These are phyloP conservation scores for Plasmopara muralis DNA, from an alignment of 352 stramenopile genomes.

Conservation along the genomic window DNA sequence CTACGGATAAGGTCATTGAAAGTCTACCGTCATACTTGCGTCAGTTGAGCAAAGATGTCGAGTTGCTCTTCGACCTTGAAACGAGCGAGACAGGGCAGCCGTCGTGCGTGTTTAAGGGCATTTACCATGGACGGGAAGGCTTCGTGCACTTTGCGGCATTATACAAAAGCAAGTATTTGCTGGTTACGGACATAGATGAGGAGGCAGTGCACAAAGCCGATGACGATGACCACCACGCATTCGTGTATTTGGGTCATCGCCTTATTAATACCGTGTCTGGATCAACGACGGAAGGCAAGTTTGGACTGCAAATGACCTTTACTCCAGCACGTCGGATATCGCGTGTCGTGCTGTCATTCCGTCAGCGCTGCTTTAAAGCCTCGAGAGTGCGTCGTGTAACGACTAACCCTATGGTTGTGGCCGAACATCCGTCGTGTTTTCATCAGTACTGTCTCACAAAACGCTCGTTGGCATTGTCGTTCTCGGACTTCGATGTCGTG, in stretches of 20 bases:
- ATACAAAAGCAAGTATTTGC: constrained; percentile 74
- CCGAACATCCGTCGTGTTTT: constrained; percentile 71
- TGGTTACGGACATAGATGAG: constrained; percentile 48
- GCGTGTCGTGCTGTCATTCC: constrained; percentile 78
- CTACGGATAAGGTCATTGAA: constrained; percentile 41
- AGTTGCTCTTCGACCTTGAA: constrained; percentile 80
- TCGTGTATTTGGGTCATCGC: constrained; percentile 41
- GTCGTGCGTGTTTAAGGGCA: constrained; percentile 82
- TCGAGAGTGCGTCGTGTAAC: constrained; percentile 46
- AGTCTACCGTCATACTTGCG: constrained; percentile 58
- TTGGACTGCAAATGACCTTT: constrained; percentile 76
- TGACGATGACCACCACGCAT: constrained; percentile 72
- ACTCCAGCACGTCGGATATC: constrained; percentile 77
- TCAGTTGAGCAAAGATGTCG: constrained; percentile 82
- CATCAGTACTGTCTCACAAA: constrained; percentile 80
- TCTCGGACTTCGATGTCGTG: constrained; percentile 82
- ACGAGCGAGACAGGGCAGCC: constrained; percentile 62
- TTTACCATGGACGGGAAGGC: constrained; percentile 81
- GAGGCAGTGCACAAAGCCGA: constrained; percentile 46
- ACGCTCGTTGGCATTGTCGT: constrained; percentile 73
- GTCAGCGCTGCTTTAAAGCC: constrained; percentile 43
- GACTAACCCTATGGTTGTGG: constrained; percentile 69
- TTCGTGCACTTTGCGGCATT: constrained; percentile 80
- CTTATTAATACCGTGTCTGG: constrained; percentile 74
- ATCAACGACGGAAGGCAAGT: constrained; percentile 66